phyloP scores from a whole-genome alignment of 2,329 filamentous ascomycete genomes.

The Fusarium albosuccineum region DNA sequence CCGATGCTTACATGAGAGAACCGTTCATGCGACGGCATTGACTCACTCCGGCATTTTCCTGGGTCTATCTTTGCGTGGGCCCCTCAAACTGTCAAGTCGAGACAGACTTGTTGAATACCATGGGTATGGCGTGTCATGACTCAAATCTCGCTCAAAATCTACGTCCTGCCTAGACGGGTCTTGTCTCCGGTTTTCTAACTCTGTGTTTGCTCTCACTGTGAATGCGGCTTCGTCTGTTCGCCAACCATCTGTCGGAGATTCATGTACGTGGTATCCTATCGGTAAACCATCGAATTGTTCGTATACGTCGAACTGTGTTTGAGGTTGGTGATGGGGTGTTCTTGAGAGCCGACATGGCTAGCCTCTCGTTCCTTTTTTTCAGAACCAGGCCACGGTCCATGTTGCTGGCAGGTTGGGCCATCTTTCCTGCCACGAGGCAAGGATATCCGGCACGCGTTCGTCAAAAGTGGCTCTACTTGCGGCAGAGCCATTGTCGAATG shows the following conservation, averaged over 20 bases:
- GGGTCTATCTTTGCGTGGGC: neutral
- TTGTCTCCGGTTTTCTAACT: too few species aligned
- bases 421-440: slow-evolving; percentile 93
- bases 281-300: too few species aligned
- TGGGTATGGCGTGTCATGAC: neutral
- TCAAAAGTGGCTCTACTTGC: slow-evolving; percentile 84
- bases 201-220: too few species aligned
- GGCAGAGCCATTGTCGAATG: slow-evolving; percentile 78
- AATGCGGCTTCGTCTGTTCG: neutral
- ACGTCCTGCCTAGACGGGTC: neutral
- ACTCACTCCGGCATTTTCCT: neutral
- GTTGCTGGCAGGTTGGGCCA: slow-evolving; percentile 92
- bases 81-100: neutral
- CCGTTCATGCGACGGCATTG: neutral
- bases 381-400: slow-evolving; percentile 98
- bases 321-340: too few species aligned
- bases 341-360: too few species aligned
- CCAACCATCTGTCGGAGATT: too few species aligned
- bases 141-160: neutral
- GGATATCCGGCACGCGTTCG: slow-evolving; percentile 90
- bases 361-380: slow-evolving; percentile 25
- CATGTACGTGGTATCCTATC: too few species aligned
- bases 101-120: neutral
- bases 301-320: too few species aligned
- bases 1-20: neutral